These are phyloP conservation scores for Pseudogymnoascus destructans DNA, from an alignment of 2,329 filamentous ascomycete genomes.

Conservation along the genomic window DNA sequence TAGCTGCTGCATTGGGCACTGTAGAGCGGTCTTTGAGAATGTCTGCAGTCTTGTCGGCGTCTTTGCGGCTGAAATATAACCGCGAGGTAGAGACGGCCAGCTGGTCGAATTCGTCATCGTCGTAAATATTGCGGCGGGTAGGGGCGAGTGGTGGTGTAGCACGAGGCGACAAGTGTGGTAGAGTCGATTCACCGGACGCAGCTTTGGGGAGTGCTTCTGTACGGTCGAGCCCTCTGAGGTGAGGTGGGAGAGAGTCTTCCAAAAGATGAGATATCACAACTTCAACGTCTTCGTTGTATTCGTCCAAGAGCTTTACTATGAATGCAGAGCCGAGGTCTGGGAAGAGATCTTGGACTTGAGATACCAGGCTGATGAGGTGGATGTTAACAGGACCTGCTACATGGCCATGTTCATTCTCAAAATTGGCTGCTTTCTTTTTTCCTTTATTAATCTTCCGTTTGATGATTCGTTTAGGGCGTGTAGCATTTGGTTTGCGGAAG, in stretches of 20 bases:
- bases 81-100: constrained; percentile 53
- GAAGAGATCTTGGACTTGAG: constrained; percentile 87
- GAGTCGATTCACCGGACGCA: constrained; percentile 20
- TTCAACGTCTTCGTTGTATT: constrained; percentile 66
- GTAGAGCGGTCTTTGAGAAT: constrained; percentile 51
- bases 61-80: constrained; percentile 67
- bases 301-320: constrained; percentile 63
- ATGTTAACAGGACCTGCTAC: constrained; percentile 37
- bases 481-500: constrained; percentile 43
- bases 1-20: constrained; percentile 68
- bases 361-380: constrained; percentile 72
- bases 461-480: constrained; percentile 36
- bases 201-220: constrained; percentile 44
- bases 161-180: constrained; percentile 40
- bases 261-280: constrained; percentile 70
- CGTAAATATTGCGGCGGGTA: constrained; percentile 59
- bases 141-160: constrained; percentile 45
- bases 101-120: constrained; percentile 66
- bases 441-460: constrained; percentile 52
- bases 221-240: constrained; percentile 52
- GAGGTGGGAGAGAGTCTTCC: constrained; percentile 58
- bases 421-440: constrained; percentile 43
- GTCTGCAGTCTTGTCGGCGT: constrained; percentile 51
- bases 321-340: constrained; percentile 77
- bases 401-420: constrained; percentile 26